Evolutionary conservation across 2,329 filamentous ascomycete species (phyloP), one percentile per base, ranked within the genome.

Genomic region (Claviceps sp.): DNA sequence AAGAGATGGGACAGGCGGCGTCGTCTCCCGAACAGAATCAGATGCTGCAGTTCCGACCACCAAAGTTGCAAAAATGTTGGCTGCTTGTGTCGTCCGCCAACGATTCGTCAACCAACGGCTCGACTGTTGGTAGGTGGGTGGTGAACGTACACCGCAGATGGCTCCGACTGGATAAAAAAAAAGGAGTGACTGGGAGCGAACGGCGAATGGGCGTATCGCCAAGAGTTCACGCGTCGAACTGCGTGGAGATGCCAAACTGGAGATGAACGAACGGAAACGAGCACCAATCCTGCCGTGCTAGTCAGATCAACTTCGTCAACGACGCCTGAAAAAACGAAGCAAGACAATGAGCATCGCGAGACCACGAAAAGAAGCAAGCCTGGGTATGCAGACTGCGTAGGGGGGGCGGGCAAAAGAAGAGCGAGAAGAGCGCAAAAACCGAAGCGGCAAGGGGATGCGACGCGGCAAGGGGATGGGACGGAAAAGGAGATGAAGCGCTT

Each of bases 321-420:
- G 51, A 47, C 52, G 52, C 53, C 56, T 48, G 50, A 51, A 18
- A 49, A 46, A 50, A 20, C 45, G 47, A 54, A 30, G 14, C 40
- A 37, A 52, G 26, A 48, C 51, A 52, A 51, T 18, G 53, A 49
- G 55, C 58, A 60, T 60, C 52, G 49, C 58, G 57, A 59, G 53
- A 37, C 47, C 51, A 51, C 22, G 44, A 20, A 45, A 30, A 30
- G 7, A 2, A 30, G 24, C 24, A 22, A 38, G 7, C 16, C 42
- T 45, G 48, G 14, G 45, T 46, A 40, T 49, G 44, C 20, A 1
- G 3, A 34, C 44, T n/a, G 30, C 26, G 26, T 30, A 13, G 20
- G 37, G 22, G 40, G 24, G 7, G 18, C 20, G 22, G 7, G 24
- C 14, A 44, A 34, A 18, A 50, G 49, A 48, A 55, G 48, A 37